Evolutionary conservation across 306 rosid species (phyloP), one percentile per base, ranked within the genome.

Genomic region (Cicer yamashitae): DNA sequence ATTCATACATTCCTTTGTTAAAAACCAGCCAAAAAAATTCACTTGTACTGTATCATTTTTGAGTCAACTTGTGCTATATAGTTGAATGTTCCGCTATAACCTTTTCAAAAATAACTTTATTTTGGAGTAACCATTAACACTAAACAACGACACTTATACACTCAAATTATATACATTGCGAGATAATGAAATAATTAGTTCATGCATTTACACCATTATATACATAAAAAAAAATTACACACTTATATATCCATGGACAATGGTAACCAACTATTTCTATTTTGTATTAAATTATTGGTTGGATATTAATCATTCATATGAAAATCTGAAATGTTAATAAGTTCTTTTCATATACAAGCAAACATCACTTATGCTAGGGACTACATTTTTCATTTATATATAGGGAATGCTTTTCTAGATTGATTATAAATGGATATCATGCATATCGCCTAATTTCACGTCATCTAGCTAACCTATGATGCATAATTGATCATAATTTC

Each of bases 191-290:
- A 25, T 25, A 25, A 25, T 25, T 25, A 25, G 34, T 25, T 73
- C 65, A 59, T 78, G 81, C 82, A 85, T 70, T 57, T 69, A 71
- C 78, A 81, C 80, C 86, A 83, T 73, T 75, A 65, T 44, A 17
- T 12, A 39, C 22, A 48, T 9, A 0, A n/a, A 72, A n/a, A n/a
- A 47, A 40, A 43, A 72, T 59, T 46, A 46, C 70, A 57, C 39
- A 45, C 64, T 53, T 14, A n/a, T n/a, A n/a, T n/a, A 41, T 45
- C 34, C 34, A 25, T 25, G 34, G 34, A 45, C 48, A 45, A 3
- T 4, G 17, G 15, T 25, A 65, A 65, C 40, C 45, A 53, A 68
- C 62, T 7, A 68, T 57, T 25, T 41, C n/a, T 41, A 68, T 25
- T 25, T 25, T 2, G 34, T 25, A 2, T 25, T 25, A 25, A 18